These are phyloP conservation scores for Neurospora sp. DNA, from an alignment of 495 filamentous ascomycete species.

Conservation along the genomic window DNA sequence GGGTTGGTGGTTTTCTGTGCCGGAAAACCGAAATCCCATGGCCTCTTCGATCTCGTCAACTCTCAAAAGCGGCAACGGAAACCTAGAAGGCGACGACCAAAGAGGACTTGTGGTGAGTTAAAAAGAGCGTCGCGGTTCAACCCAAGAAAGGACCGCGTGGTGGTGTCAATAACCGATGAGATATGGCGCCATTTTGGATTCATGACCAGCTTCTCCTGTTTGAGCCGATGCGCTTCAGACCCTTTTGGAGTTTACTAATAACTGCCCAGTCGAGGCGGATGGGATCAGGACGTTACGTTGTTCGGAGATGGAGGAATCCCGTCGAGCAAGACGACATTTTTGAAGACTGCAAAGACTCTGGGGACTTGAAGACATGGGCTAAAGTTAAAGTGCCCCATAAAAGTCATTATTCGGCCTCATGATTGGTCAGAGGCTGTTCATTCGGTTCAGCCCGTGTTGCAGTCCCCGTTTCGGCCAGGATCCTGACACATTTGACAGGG, in stretches of 20 bases:
- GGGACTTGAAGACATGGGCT: too few species aligned
- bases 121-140: too few species aligned
- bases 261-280: neutral
- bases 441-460: constrained; percentile 16
- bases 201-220: neutral
- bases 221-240: neutral
- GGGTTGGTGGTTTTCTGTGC: neutral
- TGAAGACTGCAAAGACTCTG: neutral
- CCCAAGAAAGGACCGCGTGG: neutral
- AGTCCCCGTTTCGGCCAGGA: constrained; percentile 21
- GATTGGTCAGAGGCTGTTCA: neutral
- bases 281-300: neutral
- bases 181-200: neutral
- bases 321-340: neutral
- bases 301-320: neutral
- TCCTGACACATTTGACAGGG: constrained; percentile 14
- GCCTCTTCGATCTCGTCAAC: neutral
- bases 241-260: neutral
- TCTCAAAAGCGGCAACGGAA: neutral
- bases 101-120: neutral
- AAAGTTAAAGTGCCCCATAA: too few species aligned
- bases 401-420: neutral
- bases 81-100: neutral
- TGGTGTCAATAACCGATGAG: neutral
- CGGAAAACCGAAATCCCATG: neutral